phyloP scores from a whole-genome alignment of 129 eudicot species.

The Artemisia argyi region DNA sequence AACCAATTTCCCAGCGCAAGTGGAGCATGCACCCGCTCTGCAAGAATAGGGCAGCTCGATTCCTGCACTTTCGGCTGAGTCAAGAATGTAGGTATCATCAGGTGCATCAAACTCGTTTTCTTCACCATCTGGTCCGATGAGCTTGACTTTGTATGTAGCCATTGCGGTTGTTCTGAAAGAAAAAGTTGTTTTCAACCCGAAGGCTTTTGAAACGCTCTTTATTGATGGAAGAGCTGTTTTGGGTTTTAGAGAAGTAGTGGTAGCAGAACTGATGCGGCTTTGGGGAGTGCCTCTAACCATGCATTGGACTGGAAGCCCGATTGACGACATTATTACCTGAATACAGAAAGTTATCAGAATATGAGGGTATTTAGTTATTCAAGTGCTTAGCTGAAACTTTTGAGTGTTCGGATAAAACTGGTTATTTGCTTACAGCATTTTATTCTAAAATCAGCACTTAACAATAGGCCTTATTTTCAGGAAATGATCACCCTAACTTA shows the following conservation, averaged over 20 bases:
- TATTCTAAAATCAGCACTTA: neutral
- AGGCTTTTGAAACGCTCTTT: slow-evolving; percentile 49
- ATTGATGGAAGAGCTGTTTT: slow-evolving; percentile 42
- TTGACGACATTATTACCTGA: slow-evolving; percentile 58
- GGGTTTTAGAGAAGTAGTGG: slow-evolving; percentile 29
- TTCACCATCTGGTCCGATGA: slow-evolving; percentile 61
- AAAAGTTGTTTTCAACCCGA: slow-evolving; percentile 52
- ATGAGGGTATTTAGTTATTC: neutral
- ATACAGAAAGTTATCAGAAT: neutral
- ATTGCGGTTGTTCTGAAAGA: slow-evolving; percentile 43
- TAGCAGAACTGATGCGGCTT: slow-evolving; percentile 10
- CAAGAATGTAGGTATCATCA: slow-evolving; percentile 77
- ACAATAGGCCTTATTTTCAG: neutral
- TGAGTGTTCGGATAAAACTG: neutral
- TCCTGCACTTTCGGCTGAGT: slow-evolving; percentile 82
- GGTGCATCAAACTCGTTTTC: slow-evolving; percentile 87
- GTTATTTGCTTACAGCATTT: neutral
- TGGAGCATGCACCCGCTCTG: slow-evolving; percentile 98
- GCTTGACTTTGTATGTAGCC: slow-evolving; percentile 80
- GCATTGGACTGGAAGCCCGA: slow-evolving; percentile 51
- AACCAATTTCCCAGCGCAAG: slow-evolving; percentile 79
- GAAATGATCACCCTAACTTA: neutral
- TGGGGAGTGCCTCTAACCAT: slow-evolving; percentile 33
- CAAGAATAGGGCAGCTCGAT: slow-evolving; percentile 87
- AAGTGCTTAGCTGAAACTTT: neutral